Percentiles rank a stretch among this genome's conserved stretches.
These are phyloP conservation scores for Helicostylum pulchrum DNA, from an alignment of 192 early-diverging fungal genomes.

Conservation along the genomic window DNA sequence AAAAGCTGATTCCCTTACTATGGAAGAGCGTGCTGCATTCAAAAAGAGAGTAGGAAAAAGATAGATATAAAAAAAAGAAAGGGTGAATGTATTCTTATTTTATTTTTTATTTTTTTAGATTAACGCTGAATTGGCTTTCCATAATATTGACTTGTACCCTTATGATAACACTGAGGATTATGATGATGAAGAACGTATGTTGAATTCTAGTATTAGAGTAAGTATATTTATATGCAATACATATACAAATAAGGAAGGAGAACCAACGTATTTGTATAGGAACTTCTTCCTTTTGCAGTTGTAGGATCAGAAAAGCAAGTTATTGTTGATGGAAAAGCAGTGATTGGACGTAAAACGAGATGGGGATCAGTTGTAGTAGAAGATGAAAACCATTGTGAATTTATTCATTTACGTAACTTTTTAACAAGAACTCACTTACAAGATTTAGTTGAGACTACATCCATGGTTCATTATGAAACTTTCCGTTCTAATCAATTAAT, in stretches of 20 bases:
- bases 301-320: constrained; percentile 91
- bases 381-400: constrained; percentile 93
- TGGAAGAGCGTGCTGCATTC: constrained; percentile 79
- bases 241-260: neutral
- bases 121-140: constrained; percentile 88
- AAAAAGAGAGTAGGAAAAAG: constrained; percentile 61
- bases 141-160: constrained; percentile 90
- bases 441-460: constrained; percentile 94
- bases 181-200: constrained; percentile 69
- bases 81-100: neutral
- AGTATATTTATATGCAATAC: neutral
- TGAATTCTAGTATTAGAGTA: constrained; percentile 73
- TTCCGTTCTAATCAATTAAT: constrained; percentile 78
- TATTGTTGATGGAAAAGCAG: constrained; percentile 79
- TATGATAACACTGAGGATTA: constrained; percentile 80
- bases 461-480: constrained; percentile 90
- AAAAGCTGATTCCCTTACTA: constrained; percentile 84
- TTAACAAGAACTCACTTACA: constrained; percentile 87
- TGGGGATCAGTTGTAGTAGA: constrained; percentile 83
- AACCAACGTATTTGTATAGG: constrained; percentile 34
- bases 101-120: constrained; percentile 45
- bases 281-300: constrained; percentile 90
- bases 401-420: constrained; percentile 91
- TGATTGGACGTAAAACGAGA: constrained; percentile 83
- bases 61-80: neutral